Evolutionary conservation across 2,329 filamentous ascomycete species (phyloP).

Genomic region (Raffaelea ambrosiae): DNA sequence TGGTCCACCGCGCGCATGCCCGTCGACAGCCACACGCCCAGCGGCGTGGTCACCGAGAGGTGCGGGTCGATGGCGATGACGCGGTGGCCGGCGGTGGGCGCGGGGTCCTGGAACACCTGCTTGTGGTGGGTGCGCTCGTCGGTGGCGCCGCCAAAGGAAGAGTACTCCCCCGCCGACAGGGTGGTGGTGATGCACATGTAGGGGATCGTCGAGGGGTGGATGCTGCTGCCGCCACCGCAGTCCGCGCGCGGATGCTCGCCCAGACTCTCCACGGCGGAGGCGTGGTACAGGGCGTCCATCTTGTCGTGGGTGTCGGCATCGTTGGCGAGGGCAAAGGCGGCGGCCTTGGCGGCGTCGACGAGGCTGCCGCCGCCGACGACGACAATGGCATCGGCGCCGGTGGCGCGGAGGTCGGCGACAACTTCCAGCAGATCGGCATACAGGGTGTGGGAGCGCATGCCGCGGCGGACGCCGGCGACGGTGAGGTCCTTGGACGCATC

Average conservation of each 20-base stretch:
- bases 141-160: conserved; percentile 14
- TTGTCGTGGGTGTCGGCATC: conserved; percentile 8
- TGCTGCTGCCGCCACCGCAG: background rate
- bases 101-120: conserved; percentile 16
- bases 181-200: conserved; percentile 14
- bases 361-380: conserved; percentile 14
- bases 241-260: background rate
- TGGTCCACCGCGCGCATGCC: conserved; percentile 50
- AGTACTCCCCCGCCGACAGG: conserved; percentile 16
- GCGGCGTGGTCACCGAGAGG: conserved; percentile 36
- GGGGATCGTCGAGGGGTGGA: conserved; percentile 10
- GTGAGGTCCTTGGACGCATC: background rate
- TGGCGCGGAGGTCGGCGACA: conserved; percentile 4
- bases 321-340: conserved; percentile 13
- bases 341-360: conserved; percentile 14
- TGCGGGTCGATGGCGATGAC: conserved; percentile 43
- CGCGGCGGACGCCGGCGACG: conserved; percentile 9
- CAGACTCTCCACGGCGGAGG: background rate
- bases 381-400: conserved; percentile 11
- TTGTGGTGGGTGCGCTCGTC: conserved; percentile 13
- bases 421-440: conserved; percentile 13
- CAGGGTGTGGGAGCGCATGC: conserved; percentile 14
- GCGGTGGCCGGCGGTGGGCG: conserved; percentile 24
- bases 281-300: conserved; percentile 9
- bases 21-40: conserved; percentile 46